Base-by-base conservation (phyloP, 2,329 filamentous ascomycete species). In the Ceratocystis alfenasii region DNA sequence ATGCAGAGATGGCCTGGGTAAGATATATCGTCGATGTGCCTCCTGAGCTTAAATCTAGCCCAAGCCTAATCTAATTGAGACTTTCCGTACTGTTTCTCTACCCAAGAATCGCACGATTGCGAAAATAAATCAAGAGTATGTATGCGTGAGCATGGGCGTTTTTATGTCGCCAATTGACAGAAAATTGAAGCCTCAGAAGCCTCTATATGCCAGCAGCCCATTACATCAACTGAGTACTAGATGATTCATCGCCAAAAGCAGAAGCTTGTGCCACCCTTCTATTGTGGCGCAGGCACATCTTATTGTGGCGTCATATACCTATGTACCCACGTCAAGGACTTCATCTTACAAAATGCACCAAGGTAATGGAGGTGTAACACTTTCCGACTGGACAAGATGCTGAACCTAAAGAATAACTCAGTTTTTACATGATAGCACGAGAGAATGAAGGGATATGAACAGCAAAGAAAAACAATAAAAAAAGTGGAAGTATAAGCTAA, bases 241-340 rank as follows among this genome's bases (percentile, higher is more conserved):
- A 46, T 63, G 62, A 63, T 63, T 63, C 62, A 63, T 63, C 62
- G 61, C 63, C 55, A 48, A 65, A 67, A 50, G 44, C 15, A 60
- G 45, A 55, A 45, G 46, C 60, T 50, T 48, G 60, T 62, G 60
- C 60, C 66, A 67, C 62, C 30, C 8, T 41, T 5, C 2, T 8
- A 8, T 6, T 53, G 62, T 67, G 66, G 62, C 66, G 66, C 60
- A 48, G 59, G 6, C 33, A 33, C 17, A n/a, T 20, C 17, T 7
- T 33, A n/a, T 4, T 64, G 63, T 67, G 66, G 64, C 66, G 66
- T 59, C 10, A 22, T 3, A 53, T 6, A 22, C 25, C 25, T 25
- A 3, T 15, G 7, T 20, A 15, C 48, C 48, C 48, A 25, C 48
- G 20, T 53, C 48, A 53, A 53, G 20, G 25, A 53, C 48, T 4